A percentile compares a stretch with the other conserved stretches of the same genome.
phyloP scores from a whole-genome alignment of 1,139 yeast species.

The Meyerozyma sp. region DNA sequence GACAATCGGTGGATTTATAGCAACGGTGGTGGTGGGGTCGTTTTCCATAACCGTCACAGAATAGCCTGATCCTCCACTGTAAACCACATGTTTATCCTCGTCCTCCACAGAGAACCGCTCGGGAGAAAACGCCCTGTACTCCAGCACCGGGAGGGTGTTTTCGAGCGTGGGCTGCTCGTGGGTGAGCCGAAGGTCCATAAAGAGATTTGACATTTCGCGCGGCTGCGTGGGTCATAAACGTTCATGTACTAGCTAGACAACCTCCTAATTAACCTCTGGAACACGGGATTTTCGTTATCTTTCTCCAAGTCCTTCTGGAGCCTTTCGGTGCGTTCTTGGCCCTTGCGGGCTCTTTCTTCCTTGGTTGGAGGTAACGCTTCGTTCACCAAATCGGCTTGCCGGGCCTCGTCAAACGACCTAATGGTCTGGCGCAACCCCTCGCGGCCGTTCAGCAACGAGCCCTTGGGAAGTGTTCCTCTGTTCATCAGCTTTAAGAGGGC shows the following conservation, averaged over 20 bases:
- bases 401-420: conserved; percentile 77
- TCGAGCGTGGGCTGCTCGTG: conserved; percentile 36
- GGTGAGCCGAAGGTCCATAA: conserved; percentile 14
- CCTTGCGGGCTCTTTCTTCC: conserved; percentile 47
- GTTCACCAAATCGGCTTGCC: conserved; percentile 72
- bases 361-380: conserved; percentile 86
- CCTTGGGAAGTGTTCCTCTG: conserved; percentile 72
- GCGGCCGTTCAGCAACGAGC: conserved; percentile 76
- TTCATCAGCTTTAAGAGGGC: conserved; percentile 69
- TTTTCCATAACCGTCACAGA: conserved; percentile 10
- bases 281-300: conserved; percentile 31
- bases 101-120: conserved; percentile 32
- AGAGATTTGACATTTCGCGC: background rate
- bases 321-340: conserved; percentile 39
- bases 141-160: conserved; percentile 31
- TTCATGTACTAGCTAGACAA: conserved; percentile 17
- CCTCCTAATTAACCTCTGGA: conserved; percentile 38
- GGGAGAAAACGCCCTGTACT: conserved; percentile 37
- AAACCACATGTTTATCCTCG: conserved; percentile 38
- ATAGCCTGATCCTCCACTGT: conserved; percentile 32
- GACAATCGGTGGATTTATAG: conserved; percentile 7
- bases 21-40: conserved; percentile 12
- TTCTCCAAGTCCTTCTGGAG: conserved; percentile 41
- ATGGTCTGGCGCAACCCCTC: conserved; percentile 75
- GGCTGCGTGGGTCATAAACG: background rate